A percentile compares a stretch with the other conserved stretches of the same genome.
These are phyloP conservation scores for Zea luxurians DNA, from an alignment of 176 grass and related monocot genomes.

Conservation along the genomic window DNA sequence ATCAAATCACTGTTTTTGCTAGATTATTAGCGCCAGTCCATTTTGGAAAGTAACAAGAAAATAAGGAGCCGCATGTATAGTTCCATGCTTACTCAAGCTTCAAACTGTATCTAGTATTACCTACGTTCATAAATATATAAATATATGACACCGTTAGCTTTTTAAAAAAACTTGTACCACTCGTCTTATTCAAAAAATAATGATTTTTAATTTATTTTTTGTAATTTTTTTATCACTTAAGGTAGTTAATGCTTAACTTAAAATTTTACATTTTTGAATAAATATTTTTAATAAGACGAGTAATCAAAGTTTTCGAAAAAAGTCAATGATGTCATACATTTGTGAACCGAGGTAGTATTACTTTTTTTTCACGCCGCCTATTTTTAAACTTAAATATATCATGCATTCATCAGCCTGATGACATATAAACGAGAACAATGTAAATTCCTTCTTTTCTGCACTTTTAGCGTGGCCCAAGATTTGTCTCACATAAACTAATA, in stretches of 20 bases:
- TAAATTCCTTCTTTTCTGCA: slow-evolving; percentile 2
- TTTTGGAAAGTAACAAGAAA: slow-evolving; percentile 10
- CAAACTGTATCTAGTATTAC: neutral
- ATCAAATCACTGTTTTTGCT: slow-evolving; percentile 21
- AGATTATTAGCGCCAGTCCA: neutral
- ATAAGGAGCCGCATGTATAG: neutral
- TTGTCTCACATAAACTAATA: neutral
- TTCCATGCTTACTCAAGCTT: neutral
- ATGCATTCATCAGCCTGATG: neutral
- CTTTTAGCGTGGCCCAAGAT: neutral
- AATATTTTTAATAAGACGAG: too few relatives aligned
- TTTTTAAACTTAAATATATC: neutral
- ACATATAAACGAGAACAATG: neutral
- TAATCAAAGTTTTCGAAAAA: too few relatives aligned
- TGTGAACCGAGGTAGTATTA: neutral
- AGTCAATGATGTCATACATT: too few relatives aligned
- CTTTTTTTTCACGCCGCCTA: neutral
- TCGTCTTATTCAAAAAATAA: too few relatives aligned
- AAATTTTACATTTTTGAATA: too few relatives aligned
- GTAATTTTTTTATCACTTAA: too few relatives aligned
- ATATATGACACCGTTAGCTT: too few relatives aligned
- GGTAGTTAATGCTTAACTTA: too few relatives aligned
- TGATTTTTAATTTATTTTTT: too few relatives aligned
- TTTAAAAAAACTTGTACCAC: too few relatives aligned
- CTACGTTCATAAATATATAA: too few relatives aligned